Evolutionary conservation across 1,284 basidiomycete genomes (phyloP).

Genomic region (Trichosporon sp.): DNA sequence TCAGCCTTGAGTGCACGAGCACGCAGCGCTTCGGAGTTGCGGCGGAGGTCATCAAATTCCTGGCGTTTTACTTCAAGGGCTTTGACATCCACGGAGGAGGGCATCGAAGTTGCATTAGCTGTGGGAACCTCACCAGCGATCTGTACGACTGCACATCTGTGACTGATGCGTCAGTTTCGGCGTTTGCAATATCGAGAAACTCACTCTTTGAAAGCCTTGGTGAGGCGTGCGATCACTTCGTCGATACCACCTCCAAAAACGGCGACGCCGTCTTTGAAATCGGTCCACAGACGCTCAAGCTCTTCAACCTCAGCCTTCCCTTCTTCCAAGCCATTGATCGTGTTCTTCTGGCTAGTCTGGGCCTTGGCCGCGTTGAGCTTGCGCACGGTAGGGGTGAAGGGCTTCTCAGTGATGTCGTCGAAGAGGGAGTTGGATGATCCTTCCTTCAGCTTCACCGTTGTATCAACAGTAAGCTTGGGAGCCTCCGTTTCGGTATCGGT

Average conservation of each 20-base stretch:
- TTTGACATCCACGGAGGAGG: not conserved
- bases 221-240: slow-evolving; percentile 1
- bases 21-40: not conserved
- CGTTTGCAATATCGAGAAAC: not conserved
- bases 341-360: not conserved
- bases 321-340: not conserved
- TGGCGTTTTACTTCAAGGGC: not conserved
- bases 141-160: not conserved
- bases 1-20: not conserved
- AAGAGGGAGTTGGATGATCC: not conserved
- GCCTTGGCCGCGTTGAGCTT: not conserved
- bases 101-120: too few species aligned
- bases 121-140: not conserved
- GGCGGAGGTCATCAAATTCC: slow-evolving; percentile 1
- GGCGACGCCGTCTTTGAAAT: not conserved
- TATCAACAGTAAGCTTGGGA: not conserved
- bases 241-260: slow-evolving; percentile 1
- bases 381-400: not conserved
- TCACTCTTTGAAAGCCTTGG: not conserved
- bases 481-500: not conserved
- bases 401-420: not conserved
- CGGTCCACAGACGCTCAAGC: not conserved
- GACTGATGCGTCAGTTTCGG: not conserved
- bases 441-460: not conserved
- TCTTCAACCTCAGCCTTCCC: not conserved